Evolutionary conservation across 768 basidiomycete species (phyloP), one percentile per base, ranked within the genome.

Genomic region (Lactarius vividus): DNA sequence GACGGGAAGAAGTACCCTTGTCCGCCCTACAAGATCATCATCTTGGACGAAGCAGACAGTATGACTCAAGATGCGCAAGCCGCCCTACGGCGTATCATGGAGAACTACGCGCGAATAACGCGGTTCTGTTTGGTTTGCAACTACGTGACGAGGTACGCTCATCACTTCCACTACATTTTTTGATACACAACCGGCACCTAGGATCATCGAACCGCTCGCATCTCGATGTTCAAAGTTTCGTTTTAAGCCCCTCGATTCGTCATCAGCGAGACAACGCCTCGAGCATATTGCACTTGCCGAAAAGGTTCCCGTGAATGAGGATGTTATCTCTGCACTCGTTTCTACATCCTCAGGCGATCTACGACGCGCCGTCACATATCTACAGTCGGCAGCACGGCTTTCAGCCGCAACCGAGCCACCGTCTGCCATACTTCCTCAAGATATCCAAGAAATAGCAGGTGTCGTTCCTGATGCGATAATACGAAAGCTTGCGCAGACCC

Each of bases 21-120:
- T 75, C 97, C 97, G 16, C 97, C 97, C 0, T 99, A 93, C 82
- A 99, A 99, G 75, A 96, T 99, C 69, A 90, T 99, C 74, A 98
- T 99, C 68, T 85, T 99, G 29, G 97, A 99, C 72, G 97, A 99
- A 78, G 97, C 97, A 26, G 97, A 99, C 76, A 96, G 94, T 6
- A 99, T 99, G 97, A 99, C 97, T 6, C 96, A 98, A 78, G 97
- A 99, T 74, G 97, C 97, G 5, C 97, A 99, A 75, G 95, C 91
- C 39, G 97, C 97, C 0, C 80, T 99, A 46, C 84, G 97, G 49
- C 86, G 97, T n/a, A 98, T 98, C 74, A 99, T 99, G 97, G 97
- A 99, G 77, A 96, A 88, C n/a, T 95, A 98, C 73, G 93, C 93
- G 20, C 85, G 91, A 63, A 98, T 98, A 74, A 99, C 97, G 37